Conservation (phyloP, 2,329 filamentous ascomycete species). For the Lizonia empirigonia region DNA sequence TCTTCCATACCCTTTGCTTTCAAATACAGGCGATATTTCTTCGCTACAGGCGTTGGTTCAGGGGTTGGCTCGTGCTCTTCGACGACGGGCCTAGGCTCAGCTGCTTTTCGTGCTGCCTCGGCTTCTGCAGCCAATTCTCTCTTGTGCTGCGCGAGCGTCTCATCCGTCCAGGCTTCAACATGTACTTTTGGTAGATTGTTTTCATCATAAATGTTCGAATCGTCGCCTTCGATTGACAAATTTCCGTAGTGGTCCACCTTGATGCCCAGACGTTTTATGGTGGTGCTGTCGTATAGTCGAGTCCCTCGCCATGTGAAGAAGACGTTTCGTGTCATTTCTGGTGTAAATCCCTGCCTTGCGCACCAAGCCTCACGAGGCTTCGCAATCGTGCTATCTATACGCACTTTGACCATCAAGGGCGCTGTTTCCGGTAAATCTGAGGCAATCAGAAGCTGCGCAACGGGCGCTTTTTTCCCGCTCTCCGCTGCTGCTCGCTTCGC, state of each 20-base stretch:
- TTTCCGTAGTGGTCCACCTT: constrained; percentile 51
- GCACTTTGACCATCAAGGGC: constrained; percentile 67
- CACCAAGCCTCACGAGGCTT: constrained; percentile 74
- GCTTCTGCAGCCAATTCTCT: constrained; percentile 37
- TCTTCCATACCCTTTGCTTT: constrained; percentile 59
- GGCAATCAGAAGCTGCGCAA: constrained; percentile 69
- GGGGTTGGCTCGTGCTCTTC: constrained; percentile 27
- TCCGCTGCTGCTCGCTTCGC: constrained; percentile 23
- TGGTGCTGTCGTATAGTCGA: constrained; percentile 76
- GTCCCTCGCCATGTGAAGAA: constrained; percentile 81
- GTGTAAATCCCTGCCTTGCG: constrained; percentile 61
- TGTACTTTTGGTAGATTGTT: constrained; percentile 62
- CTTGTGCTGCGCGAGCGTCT: constrained; percentile 62
- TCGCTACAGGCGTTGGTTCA: constrained; percentile 23
- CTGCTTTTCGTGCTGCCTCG: constrained; percentile 46
- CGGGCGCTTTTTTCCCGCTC: constrained; percentile 22
- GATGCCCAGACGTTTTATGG: constrained; percentile 56
- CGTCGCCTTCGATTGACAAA: constrained; percentile 44
- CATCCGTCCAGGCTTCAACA: constrained; percentile 77
- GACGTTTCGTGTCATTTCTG: constrained; percentile 59
- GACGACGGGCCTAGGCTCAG: constrained; percentile 31
- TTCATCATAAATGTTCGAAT: constrained; percentile 59
- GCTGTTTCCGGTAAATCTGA: constrained; percentile 68
- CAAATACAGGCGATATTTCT: constrained; percentile 55
- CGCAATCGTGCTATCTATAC: constrained; percentile 69